Evolutionary conservation across 1,284 basidiomycete species (phyloP).

Genomic region (Inonotus obliquus): DNA sequence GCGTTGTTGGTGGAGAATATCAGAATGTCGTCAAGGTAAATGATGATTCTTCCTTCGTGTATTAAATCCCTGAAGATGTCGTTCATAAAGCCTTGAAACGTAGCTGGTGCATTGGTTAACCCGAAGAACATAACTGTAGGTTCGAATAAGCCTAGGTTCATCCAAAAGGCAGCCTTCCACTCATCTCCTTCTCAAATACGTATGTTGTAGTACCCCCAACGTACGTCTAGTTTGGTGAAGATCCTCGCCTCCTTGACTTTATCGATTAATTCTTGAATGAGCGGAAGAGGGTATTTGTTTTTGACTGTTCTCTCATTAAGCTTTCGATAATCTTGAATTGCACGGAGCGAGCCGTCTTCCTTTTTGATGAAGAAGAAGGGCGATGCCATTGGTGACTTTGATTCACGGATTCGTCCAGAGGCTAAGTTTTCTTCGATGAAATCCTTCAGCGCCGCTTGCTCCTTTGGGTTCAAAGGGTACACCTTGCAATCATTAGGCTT

Average conservation of each 20-base stretch:
- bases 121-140: neutral
- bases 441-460: neutral
- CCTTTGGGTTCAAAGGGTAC: neutral
- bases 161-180: neutral
- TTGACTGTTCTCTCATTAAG: constrained; percentile 36
- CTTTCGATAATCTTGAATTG: constrained; percentile 33
- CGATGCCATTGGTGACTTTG: neutral
- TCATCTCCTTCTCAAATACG: neutral
- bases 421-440: neutral
- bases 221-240: constrained; percentile 35
- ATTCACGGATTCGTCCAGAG: neutral
- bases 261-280: constrained; percentile 32
- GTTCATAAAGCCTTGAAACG: neutral
- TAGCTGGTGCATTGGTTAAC: neutral
- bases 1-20: neutral
- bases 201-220: constrained; percentile 29
- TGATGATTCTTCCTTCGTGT: neutral
- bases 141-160: neutral
- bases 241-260: constrained; percentile 26
- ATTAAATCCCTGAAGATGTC: neutral
- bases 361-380: neutral
- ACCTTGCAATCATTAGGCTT: neutral
- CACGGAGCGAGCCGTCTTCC: neutral
- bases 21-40: neutral
- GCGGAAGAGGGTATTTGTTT: constrained; percentile 33